Conservation (phyloP, 352 stramenopile genomes). For the Phytophthora lateralis region DNA sequence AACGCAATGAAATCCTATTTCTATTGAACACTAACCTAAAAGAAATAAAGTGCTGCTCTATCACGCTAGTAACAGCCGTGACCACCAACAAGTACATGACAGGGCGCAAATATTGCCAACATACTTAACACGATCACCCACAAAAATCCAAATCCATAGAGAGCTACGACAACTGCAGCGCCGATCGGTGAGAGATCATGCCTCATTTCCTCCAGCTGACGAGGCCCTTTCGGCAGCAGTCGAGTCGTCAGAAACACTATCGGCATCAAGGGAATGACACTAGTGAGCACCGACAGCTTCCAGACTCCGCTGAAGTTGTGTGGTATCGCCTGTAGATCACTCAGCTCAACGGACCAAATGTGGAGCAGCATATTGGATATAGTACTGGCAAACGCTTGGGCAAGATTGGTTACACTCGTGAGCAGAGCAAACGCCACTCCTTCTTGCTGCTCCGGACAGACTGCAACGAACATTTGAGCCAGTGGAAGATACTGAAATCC, state of each 20-base stretch:
- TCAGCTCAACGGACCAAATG: constrained; percentile 75
- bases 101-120: constrained; percentile 67
- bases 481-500: constrained; percentile 83
- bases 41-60: not conserved
- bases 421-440: constrained; percentile 79
- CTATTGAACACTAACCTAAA: not conserved
- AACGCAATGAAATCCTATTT: not conserved
- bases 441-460: constrained; percentile 78
- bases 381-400: constrained; percentile 70
- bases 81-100: constrained; percentile 67
- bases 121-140: constrained; percentile 73
- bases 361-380: constrained; percentile 79
- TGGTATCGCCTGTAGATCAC: constrained; percentile 47
- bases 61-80: constrained; percentile 55
- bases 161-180: constrained; percentile 34
- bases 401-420: constrained; percentile 77
- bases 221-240: constrained; percentile 56
- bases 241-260: constrained; percentile 56
- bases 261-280: constrained; percentile 46
- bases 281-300: constrained; percentile 80
- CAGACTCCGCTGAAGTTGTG: constrained; percentile 71
- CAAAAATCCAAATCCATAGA: constrained; percentile 66
- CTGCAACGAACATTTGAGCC: constrained; percentile 76
- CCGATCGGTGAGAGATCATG: constrained; percentile 50
- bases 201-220: constrained; percentile 57